Evolutionary conservation across 2,329 filamentous ascomycete species (phyloP).

Genomic region (Pyrenophora teres): DNA sequence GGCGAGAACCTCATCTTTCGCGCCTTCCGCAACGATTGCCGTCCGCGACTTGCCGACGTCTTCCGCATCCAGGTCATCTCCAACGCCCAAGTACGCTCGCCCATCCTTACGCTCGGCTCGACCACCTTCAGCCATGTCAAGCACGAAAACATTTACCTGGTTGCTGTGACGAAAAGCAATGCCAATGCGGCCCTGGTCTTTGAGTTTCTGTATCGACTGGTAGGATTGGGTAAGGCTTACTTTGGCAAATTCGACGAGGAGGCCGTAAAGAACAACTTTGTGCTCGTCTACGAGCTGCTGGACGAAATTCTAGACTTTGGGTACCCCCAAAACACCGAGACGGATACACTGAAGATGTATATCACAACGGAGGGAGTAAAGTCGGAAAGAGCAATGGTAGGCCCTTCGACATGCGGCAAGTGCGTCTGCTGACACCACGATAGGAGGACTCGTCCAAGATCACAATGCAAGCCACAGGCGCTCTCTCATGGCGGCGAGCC

Average conservation of each 20-base stretch:
- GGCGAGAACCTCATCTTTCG: conserved; percentile 99
- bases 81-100: conserved; percentile 95
- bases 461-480: conserved; percentile 98
- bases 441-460: conserved; percentile 92
- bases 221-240: conserved; percentile 89
- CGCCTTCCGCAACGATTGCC: conserved; percentile 97
- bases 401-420: not conserved
- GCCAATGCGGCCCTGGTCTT: conserved; percentile 98
- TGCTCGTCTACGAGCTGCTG: conserved; percentile 94
- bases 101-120: conserved; percentile 93
- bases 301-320: conserved; percentile 99
- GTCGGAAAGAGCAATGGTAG: conserved; percentile 72
- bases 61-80: conserved; percentile 99
- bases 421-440: conserved; percentile 19
- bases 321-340: conserved; percentile 98
- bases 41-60: conserved; percentile 94
- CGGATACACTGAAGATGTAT: conserved; percentile 99
- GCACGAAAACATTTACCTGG: conserved; percentile 98
- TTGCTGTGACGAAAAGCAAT: conserved; percentile 98
- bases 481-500: conserved; percentile 92
- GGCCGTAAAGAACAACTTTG: conserved; percentile 99
- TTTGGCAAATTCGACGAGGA: conserved; percentile 99
- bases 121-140: conserved; percentile 99
- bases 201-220: conserved; percentile 93
- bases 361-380: conserved; percentile 99